Conservation (phyloP, 2,329 filamentous ascomycete genomes). For the Phoma sp. region DNA sequence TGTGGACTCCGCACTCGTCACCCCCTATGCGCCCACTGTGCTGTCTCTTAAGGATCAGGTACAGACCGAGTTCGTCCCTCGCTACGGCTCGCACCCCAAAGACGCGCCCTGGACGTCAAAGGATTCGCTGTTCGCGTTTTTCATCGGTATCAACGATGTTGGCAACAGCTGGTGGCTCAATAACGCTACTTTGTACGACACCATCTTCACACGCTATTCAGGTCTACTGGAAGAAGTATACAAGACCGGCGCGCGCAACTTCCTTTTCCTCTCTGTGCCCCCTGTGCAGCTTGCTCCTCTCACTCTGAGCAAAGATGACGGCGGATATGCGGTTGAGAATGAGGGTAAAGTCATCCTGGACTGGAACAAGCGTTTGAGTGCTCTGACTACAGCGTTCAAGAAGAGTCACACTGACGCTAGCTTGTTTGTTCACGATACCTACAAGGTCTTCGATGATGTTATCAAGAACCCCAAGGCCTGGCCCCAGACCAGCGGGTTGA, state of each 20-base stretch:
- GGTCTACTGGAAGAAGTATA: conserved; percentile 51
- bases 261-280: conserved; percentile 55
- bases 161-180: conserved; percentile 55
- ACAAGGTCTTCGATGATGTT: conserved; percentile 58
- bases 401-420: conserved; percentile 46
- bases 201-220: conserved; percentile 48
- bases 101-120: conserved; percentile 51
- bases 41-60: conserved; percentile 61
- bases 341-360: conserved; percentile 54
- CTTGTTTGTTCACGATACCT: conserved; percentile 61
- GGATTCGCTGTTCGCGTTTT: conserved; percentile 58
- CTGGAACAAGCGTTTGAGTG: conserved; percentile 58
- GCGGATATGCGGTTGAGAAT: conserved; percentile 33
- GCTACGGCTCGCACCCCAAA: conserved; percentile 44
- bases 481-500: conserved; percentile 58
- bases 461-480: conserved; percentile 59
- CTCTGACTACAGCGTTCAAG: conserved; percentile 52
- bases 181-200: conserved; percentile 42
- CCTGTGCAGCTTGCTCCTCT: conserved; percentile 61
- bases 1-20: conserved; percentile 51
- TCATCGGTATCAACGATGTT: conserved; percentile 64
- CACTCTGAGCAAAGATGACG: conserved; percentile 48
- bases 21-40: conserved; percentile 57
- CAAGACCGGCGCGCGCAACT: conserved; percentile 55
- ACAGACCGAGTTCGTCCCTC: conserved; percentile 50